Base-by-base conservation (phyloP, 2,329 filamentous ascomycete species). In the Calonectria naviculata region DNA sequence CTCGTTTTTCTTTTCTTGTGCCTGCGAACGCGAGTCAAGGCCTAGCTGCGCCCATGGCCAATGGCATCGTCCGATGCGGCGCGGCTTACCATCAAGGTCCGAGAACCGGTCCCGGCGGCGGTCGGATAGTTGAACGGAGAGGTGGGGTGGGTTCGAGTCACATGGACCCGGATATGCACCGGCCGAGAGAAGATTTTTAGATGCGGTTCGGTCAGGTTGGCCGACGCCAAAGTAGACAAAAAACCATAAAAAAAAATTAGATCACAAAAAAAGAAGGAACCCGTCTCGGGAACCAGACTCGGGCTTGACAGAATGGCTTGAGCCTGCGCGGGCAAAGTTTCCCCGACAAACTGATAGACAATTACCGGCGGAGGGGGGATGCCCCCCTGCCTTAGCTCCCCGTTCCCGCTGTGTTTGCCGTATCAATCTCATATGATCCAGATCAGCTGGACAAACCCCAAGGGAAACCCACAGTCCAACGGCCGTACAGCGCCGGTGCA, bases 351-450 rank as follows among this genome's bases (percentile, higher is more conserved):
- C 21, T 61, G 56, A 31, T 44, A 61, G 19, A 44, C 38, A 21
- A 42, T 61, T 61, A 38, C 56, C 36, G 56, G 56, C 36, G 15
- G 36, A 61, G 28, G 56, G 24, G 26, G 56, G 38, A 42, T 26
- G 26, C 41, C 41, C 65, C 65, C 65, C 44, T 46, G 24, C 63
- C 54, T 46, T 56, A 41, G 62, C 56, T 61, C 21, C 56, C 38
- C 56, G 42, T 31, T 67, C 41, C 42, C 42, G 42, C 52, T 41
- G 10, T 42, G 41, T 58, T 44, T 56, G 15, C 67, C 60, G 60
- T 78, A 73, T 78, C 76, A 73, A 78, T 77, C 76, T 77, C 65
- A 78, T 58, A 58, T 77, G 75, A 77, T 78, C 52, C 29, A 70
- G 74, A 78, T 78, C 74, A 73, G 60, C 67, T 60, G 71, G 64